These are phyloP conservation scores for Arachis monticola DNA, from an alignment of 331 rosid genomes.

Conservation along the genomic window DNA sequence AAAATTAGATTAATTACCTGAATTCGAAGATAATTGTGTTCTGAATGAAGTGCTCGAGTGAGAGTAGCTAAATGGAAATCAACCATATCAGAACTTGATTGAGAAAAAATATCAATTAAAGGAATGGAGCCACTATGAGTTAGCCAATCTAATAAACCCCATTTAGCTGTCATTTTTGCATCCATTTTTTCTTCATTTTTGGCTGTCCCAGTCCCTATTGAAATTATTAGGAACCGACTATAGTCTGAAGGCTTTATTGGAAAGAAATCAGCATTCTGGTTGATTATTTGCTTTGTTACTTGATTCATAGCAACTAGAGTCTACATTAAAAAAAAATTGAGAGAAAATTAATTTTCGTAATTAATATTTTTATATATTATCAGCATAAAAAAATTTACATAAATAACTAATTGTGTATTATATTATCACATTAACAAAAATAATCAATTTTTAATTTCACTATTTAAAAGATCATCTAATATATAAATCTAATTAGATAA, in stretches of 20 bases:
- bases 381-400: too few relatives aligned
- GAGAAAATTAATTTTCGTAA: neutral
- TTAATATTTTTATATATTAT: too few relatives aligned
- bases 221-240: slow-evolving; percentile 53
- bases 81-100: slow-evolving; percentile 34
- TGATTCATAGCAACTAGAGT: slow-evolving; percentile 54
- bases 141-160: slow-evolving; percentile 43
- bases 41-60: slow-evolving; percentile 26
- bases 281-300: slow-evolving; percentile 50
- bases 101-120: slow-evolving; percentile 26
- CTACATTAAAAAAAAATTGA: slow-evolving; percentile 21
- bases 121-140: slow-evolving; percentile 36
- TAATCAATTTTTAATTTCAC: too few relatives aligned
- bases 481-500: neutral
- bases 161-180: slow-evolving; percentile 44
- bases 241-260: slow-evolving; percentile 55
- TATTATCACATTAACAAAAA: too few relatives aligned
- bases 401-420: too few relatives aligned
- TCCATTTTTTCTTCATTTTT: slow-evolving; percentile 49
- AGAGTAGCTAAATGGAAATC: slow-evolving; percentile 41
- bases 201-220: slow-evolving; percentile 59
- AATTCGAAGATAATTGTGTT: slow-evolving; percentile 39
- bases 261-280: slow-evolving; percentile 34
- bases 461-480: neutral
- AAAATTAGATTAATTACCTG: slow-evolving; percentile 33